Conservation (phyloP, 2,329 filamentous ascomycete species). For the Diaporthe helianthi region DNA sequence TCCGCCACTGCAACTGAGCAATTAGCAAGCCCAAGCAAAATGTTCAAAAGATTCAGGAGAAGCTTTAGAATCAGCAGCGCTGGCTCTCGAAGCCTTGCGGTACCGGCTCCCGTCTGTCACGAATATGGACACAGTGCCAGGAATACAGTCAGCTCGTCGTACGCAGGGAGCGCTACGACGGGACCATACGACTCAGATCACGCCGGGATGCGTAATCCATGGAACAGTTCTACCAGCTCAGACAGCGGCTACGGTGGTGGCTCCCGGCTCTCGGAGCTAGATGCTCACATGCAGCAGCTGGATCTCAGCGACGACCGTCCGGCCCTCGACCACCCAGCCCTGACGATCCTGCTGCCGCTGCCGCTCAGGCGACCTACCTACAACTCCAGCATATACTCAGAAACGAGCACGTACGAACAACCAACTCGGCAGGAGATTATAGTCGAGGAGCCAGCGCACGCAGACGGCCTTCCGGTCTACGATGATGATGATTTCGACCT, state of each 20-base stretch:
- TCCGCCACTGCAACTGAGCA: neutral
- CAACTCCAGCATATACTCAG: conserved; percentile 27
- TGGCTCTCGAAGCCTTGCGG: too few species aligned
- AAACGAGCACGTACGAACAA: neutral
- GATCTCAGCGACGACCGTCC: neutral
- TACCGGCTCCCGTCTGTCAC: conserved; percentile 6
- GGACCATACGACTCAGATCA: neutral
- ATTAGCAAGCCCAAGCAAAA: neutral
- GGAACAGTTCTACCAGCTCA: conserved; percentile 22
- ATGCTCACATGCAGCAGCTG: neutral
- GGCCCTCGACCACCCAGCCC: neutral
- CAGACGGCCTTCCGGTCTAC: neutral
- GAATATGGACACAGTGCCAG: conserved; percentile 26
- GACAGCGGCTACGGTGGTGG: conserved; percentile 32
- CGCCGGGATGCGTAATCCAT: conserved; percentile 4
- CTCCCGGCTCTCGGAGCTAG: neutral
- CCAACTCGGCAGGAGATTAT: neutral
- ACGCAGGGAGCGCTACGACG: neutral
- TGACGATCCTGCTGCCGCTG: neutral
- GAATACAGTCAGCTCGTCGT: neutral
- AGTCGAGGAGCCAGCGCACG: neutral
- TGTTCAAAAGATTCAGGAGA: conserved; percentile 29
- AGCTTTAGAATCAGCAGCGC: neutral
- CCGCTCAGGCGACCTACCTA: conserved; percentile 9
- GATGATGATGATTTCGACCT: conserved; percentile 14